These are phyloP conservation scores for Venturia carpophila DNA, from an alignment of 2,329 filamentous ascomycete species.

Conservation along the genomic window DNA sequence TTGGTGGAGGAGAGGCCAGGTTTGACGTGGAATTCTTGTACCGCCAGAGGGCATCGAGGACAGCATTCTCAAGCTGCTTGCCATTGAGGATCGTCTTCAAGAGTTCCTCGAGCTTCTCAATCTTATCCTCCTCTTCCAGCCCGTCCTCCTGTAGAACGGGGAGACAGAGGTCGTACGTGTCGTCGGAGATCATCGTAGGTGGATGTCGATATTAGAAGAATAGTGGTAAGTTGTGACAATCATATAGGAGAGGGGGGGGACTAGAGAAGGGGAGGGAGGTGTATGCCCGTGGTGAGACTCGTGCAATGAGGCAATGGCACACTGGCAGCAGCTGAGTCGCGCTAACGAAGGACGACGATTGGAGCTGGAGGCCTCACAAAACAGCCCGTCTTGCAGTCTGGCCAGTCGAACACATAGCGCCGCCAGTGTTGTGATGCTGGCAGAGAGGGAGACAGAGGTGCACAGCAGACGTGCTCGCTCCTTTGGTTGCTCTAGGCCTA, in stretches of 20 bases:
- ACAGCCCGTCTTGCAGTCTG: neutral
- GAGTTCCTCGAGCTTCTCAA: constrained; percentile 80
- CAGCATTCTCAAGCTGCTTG: constrained; percentile 74
- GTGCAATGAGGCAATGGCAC: neutral
- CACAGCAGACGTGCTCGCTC: neutral
- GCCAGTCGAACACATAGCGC: neutral
- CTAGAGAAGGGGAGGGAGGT: neutral
- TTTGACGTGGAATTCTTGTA: constrained; percentile 55
- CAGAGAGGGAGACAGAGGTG: neutral
- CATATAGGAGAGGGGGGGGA: neutral
- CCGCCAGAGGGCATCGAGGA: constrained; percentile 85
- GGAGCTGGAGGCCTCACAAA: neutral
- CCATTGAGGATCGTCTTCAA: constrained; percentile 70
- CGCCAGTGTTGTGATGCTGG: neutral
- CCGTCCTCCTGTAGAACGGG: constrained; percentile 74
- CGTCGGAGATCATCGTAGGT: constrained; percentile 75
- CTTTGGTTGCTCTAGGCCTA: neutral
- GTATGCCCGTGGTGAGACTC: constrained; percentile 1
- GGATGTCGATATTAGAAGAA: constrained; percentile 20
- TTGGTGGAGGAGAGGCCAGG: constrained; percentile 64
- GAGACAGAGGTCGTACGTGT: constrained; percentile 84
- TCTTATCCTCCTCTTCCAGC: constrained; percentile 91
- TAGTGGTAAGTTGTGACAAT: neutral
- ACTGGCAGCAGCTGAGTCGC: neutral
- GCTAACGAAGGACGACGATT: neutral